Conservation (phyloP, 352 stramenopile species). For the Plasmopara viticola region DNA sequence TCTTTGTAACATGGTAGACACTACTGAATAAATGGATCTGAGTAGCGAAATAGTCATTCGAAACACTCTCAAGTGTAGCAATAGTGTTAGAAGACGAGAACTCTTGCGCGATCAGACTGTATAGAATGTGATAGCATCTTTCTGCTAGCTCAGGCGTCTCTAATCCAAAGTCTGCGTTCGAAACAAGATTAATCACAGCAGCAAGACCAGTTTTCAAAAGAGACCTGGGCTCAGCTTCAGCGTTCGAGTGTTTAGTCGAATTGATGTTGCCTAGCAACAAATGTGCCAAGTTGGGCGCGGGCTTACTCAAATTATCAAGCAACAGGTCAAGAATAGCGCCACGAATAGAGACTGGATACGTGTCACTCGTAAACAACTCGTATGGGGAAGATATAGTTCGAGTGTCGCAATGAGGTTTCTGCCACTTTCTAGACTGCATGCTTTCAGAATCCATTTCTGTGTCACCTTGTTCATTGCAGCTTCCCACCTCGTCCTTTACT, state of each 20-base stretch:
- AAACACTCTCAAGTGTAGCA: conserved; percentile 48
- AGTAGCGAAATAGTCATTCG: conserved; percentile 58
- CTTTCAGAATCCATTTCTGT: conserved; percentile 20
- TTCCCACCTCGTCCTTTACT: conserved; percentile 15
- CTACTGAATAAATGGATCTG: conserved; percentile 58
- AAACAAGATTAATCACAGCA: conserved; percentile 68
- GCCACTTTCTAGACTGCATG: conserved; percentile 28
- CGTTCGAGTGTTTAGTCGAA: conserved; percentile 29
- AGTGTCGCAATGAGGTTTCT: conserved; percentile 20
- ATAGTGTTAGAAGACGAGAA: conserved; percentile 56
- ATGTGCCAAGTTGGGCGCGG: conserved; percentile 68
- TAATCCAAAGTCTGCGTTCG: conserved; percentile 56
- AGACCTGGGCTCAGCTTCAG: conserved; percentile 11
- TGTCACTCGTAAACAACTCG: conserved; percentile 40
- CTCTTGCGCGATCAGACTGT: conserved; percentile 57
- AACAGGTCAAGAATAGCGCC: conserved; percentile 66
- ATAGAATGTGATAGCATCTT: conserved; percentile 58
- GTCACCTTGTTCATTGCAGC: conserved; percentile 20
- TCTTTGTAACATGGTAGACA: conserved; percentile 36
- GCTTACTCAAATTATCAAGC: conserved; percentile 70
- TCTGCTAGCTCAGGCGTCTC: conserved; percentile 59
- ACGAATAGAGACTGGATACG: conserved; percentile 43
- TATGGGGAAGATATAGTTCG: conserved; percentile 42
- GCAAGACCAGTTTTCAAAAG: conserved; percentile 56
- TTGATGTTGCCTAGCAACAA: conserved; percentile 60